Evolutionary conservation across 2,329 filamentous ascomycete species (phyloP).

Genomic region (Pseudocercospora macadamiae): DNA sequence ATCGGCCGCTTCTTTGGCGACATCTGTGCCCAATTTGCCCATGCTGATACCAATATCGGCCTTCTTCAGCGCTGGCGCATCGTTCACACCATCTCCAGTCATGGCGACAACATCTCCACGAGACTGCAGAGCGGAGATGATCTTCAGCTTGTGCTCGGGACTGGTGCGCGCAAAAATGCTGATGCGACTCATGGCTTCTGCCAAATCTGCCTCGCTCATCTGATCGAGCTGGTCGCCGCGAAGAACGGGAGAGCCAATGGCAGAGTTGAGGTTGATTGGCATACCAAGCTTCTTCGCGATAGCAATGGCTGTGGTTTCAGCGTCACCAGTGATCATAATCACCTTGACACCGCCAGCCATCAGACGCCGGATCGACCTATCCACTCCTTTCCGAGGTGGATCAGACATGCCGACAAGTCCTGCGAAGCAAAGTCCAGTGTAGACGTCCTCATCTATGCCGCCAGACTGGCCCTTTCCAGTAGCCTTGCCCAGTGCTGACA

Average conservation of each 20-base stretch:
- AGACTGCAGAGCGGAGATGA: slow-evolving; percentile 85
- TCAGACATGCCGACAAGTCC: slow-evolving; percentile 97
- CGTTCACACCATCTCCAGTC: slow-evolving; percentile 98
- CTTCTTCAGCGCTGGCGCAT: slow-evolving; percentile 93
- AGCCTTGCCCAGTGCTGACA: slow-evolving; percentile 7
- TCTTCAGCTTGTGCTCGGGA: slow-evolving; percentile 97
- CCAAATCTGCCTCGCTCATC: slow-evolving; percentile 84
- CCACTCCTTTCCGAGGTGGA: slow-evolving; percentile 86
- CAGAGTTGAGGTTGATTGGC: slow-evolving; percentile 68
- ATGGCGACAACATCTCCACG: slow-evolving; percentile 97
- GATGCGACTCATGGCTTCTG: slow-evolving; percentile 81
- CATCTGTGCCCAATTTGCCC: slow-evolving; percentile 92
- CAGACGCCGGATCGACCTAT: slow-evolving; percentile 81
- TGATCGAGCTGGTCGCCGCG: slow-evolving; percentile 88
- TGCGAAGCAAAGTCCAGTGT: slow-evolving; percentile 82
- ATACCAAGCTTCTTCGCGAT: slow-evolving; percentile 96
- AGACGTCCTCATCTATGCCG: slow-evolving; percentile 65
- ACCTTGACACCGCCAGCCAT: slow-evolving; percentile 95
- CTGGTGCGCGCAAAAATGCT: slow-evolving; percentile 96
- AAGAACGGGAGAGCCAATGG: slow-evolving; percentile 70
- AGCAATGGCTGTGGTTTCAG: slow-evolving; percentile 89
- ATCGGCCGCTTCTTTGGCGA: slow-evolving; percentile 93
- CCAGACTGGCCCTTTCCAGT: slow-evolving; percentile 8
- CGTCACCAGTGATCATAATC: slow-evolving; percentile 98
- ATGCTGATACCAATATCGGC: slow-evolving; percentile 98